Evolutionary conservation across 2,329 filamentous ascomycete species (phyloP).

Genomic region (Diplodia sapinea): DNA sequence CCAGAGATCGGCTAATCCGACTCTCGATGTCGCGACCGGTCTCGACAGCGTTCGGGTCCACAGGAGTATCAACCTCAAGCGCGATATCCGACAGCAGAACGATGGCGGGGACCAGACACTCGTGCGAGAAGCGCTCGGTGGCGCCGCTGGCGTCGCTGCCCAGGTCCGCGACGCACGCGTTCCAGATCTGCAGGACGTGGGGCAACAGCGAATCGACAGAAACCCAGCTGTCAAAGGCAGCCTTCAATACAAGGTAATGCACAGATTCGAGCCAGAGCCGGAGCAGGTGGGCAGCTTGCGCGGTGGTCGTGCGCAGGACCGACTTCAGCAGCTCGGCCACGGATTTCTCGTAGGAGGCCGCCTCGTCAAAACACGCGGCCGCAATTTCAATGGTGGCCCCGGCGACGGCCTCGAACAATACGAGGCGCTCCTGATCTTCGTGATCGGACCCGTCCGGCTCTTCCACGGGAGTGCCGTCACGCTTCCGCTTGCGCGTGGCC

Average conservation of each 20-base stretch:
- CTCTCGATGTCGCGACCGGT: conserved; percentile 12
- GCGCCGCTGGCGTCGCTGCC: conserved; percentile 40
- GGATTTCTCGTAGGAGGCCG: conserved; percentile 36
- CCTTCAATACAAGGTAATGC: conserved; percentile 20
- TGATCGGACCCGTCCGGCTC: conserved; percentile 32
- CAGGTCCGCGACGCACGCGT: conserved; percentile 40
- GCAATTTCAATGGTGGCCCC: conserved; percentile 36
- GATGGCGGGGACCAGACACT: conserved; percentile 45
- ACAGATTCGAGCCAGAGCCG: conserved; percentile 45
- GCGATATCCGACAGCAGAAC: conserved; percentile 37
- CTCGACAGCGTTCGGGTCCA: conserved; percentile 22
- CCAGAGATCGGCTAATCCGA: conserved; percentile 36
- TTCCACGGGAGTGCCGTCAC: conserved; percentile 31
- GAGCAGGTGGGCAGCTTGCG: conserved; percentile 45
- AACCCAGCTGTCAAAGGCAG: conserved; percentile 8
- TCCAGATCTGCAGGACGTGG: conserved; percentile 40
- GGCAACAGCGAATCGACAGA: conserved; percentile 29
- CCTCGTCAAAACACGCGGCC: conserved; percentile 28
- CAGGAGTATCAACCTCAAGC: conserved; percentile 13
- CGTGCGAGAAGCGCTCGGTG: conserved; percentile 46
- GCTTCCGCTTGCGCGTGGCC: conserved; percentile 46
- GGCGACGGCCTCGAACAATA: conserved; percentile 35
- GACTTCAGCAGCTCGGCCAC: conserved; percentile 46
- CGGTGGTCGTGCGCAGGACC: conserved; percentile 43
- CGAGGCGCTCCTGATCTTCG: conserved; percentile 38